Evolutionary conservation across 164 flowering plant genomes (phyloP).

Genomic region (Aristolochia californica): DNA sequence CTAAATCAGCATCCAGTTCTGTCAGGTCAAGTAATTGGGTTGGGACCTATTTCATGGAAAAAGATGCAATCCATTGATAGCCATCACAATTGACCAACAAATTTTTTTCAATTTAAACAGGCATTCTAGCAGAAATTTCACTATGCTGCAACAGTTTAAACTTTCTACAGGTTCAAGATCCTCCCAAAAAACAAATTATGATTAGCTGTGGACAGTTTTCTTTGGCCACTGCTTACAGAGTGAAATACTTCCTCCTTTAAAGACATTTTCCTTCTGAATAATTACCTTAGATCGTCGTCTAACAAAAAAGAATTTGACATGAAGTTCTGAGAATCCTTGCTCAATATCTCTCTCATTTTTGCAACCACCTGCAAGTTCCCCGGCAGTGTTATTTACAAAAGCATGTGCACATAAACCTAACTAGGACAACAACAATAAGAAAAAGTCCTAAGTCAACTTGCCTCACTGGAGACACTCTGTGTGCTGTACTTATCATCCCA

Average conservation of each 20-base stretch:
- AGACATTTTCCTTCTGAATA: background rate
- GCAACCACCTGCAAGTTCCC: conserved; percentile 60
- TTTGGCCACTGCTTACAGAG: background rate
- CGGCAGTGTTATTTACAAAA: background rate
- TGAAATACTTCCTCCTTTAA: background rate
- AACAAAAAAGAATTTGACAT: conserved; percentile 85
- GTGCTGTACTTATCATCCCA: conserved; percentile 98
- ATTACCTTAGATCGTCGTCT: conserved; percentile 95
- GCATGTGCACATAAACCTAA: background rate
- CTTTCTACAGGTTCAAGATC: too few relatives aligned
- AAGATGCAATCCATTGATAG: too few relatives aligned
- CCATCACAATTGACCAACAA: background rate
- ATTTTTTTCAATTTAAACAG: background rate
- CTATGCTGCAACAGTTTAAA: too few relatives aligned
- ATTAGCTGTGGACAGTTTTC: too few relatives aligned
- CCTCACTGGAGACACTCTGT: conserved; percentile 96
- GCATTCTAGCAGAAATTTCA: too few relatives aligned
- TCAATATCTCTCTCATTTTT: conserved; percentile 76
- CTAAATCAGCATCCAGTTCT: too few relatives aligned
- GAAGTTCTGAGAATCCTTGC: conserved; percentile 68
- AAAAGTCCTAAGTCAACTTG: conserved; percentile 16
- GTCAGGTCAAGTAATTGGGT: too few relatives aligned
- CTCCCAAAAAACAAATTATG: too few relatives aligned
- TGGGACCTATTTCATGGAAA: too few relatives aligned
- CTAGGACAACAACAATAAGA: background rate